These are phyloP conservation scores for Epithemia pelagica DNA, from an alignment of 108 stramenopile species.

Conservation along the genomic window DNA sequence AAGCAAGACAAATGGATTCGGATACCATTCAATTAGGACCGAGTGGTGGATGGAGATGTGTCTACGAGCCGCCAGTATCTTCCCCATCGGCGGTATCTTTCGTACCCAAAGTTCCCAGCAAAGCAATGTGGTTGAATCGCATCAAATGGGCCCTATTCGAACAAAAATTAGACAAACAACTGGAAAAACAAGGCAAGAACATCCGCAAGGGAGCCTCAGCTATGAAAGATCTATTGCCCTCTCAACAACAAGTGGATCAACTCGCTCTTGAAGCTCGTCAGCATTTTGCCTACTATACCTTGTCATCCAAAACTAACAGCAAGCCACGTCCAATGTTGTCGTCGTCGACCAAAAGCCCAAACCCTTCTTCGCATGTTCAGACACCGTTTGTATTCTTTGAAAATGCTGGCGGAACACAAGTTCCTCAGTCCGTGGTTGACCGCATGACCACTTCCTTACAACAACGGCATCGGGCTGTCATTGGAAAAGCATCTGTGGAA, in stretches of 20 bases:
- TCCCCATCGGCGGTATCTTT: not conserved
- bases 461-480: conserved; percentile 48
- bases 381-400: conserved; percentile 58
- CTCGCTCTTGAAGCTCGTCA: conserved; percentile 36
- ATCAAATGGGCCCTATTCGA: conserved; percentile 82
- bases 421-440: conserved; percentile 49
- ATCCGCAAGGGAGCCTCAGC: not conserved
- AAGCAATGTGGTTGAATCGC: conserved; percentile 67
- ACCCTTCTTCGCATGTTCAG: not conserved
- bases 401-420: conserved; percentile 82
- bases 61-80: conserved; percentile 12
- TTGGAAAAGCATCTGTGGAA: conserved; percentile 36
- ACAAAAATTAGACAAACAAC: conserved; percentile 26
- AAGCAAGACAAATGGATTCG: not conserved
- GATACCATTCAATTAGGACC: not conserved
- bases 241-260: not conserved
- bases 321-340: not conserved
- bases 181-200: not conserved
- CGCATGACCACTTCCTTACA: conserved; percentile 33
- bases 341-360: not conserved
- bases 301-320: not conserved
- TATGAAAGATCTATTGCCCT: too few species aligned
- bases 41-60: conserved; percentile 59
- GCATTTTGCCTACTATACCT: conserved; percentile 62
- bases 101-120: conserved; percentile 54